Evolutionary conservation across 208 protist genomes (phyloP).

Genomic region (Trypanosoma cruzi): DNA sequence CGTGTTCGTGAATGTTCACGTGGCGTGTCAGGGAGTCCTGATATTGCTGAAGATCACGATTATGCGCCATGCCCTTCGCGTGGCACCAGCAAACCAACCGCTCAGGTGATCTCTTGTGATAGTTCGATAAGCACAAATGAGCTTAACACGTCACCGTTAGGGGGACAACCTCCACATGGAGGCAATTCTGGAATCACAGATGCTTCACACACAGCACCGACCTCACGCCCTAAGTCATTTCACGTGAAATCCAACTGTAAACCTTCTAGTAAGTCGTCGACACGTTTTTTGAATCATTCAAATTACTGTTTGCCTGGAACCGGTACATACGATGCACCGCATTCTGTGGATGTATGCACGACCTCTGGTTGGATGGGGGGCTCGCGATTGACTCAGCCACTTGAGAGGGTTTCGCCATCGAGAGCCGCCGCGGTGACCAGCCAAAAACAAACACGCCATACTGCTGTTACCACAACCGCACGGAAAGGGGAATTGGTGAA

Average conservation of each 20-base stretch:
- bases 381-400: neutral
- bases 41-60: neutral
- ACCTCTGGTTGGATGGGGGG: neutral
- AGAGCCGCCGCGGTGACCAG: neutral
- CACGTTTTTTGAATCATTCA: neutral
- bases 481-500: neutral
- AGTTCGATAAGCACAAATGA: neutral
- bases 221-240: neutral
- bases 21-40: neutral
- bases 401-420: neutral
- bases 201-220: neutral
- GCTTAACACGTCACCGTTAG: neutral
- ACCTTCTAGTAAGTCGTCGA: neutral
- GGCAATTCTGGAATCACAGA: neutral
- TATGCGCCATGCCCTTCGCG: neutral
- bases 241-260: neutral
- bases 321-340: neutral
- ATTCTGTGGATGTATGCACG: neutral
- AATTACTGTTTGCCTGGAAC: neutral
- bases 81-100: neutral
- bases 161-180: too few relatives aligned
- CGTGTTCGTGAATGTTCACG: neutral
- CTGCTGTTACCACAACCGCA: neutral
- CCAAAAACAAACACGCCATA: neutral
- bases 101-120: neutral